A percentile compares a stretch with the other conserved stretches of the same genome.
phyloP scores from a whole-genome alignment of 371 early-diverging fungal genomes.

The Mortierella sp. region DNA sequence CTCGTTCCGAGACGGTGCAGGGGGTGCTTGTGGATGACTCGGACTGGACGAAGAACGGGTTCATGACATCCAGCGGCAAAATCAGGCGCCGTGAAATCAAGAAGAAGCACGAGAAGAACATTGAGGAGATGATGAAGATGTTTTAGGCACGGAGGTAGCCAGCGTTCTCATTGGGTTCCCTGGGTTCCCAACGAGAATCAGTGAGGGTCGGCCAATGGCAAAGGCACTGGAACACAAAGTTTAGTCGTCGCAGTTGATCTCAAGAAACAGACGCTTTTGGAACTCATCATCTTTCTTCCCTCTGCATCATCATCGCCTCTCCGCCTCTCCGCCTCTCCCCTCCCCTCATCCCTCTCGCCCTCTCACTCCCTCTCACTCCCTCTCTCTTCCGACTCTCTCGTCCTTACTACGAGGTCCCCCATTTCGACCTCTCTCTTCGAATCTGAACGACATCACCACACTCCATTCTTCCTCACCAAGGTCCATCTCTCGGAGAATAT shows the following conservation, averaged over 20 bases:
- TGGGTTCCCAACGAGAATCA: too few species aligned
- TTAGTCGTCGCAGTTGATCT: too few species aligned
- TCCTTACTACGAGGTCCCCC: neutral
- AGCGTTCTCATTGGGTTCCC: neutral
- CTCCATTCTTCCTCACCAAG: too few species aligned
- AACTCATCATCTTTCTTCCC: neutral
- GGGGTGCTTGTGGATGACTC: conserved; percentile 59
- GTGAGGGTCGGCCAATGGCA: too few species aligned
- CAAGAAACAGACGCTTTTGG: too few species aligned
- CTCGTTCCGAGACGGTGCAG: conserved; percentile 60
- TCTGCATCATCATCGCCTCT: conserved; percentile 2
- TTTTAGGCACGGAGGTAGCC: conserved; percentile 10
- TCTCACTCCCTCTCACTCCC: neutral
- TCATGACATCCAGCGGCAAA: conserved; percentile 68
- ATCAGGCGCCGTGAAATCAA: conserved; percentile 65
- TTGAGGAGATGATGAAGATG: conserved; percentile 58
- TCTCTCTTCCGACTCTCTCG: neutral
- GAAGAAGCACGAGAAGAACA: conserved; percentile 61
- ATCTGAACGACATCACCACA: too few species aligned
- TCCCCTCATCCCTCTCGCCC: neutral
- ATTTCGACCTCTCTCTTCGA: too few species aligned
- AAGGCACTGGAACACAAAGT: too few species aligned
- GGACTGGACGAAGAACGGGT: conserved; percentile 65
- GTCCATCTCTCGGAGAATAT: conserved; percentile 10
- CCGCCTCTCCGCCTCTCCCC: neutral